Evolutionary conservation across 306 rosid species (phyloP), one percentile per base, ranked within the genome.

Genomic region (Cajanus cajan): DNA sequence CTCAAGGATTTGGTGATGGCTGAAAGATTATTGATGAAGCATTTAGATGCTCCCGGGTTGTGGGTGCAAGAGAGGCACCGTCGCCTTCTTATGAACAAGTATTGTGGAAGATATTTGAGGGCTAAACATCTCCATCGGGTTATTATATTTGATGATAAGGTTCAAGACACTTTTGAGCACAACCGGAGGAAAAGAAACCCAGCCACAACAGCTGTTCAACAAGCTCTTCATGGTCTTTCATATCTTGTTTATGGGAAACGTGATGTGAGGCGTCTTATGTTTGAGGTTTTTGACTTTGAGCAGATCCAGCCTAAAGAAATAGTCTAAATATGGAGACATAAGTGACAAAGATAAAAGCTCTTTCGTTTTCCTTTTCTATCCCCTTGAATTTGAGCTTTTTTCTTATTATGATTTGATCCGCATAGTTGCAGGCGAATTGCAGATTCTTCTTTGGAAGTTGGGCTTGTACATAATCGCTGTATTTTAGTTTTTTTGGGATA

Each of bases 61-160:
- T 95, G 99, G 99, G 59, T 93, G 43, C 94, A 89, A 65, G 93
- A 89, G 89, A 93, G 87, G 80, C 98, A 95, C 69, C 96, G 98
- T 40, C 87, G 97, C 33, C 22, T 88, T 80, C 83, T 95, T 1
- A 89, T 95, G 99, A 95, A 95, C 92, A 95, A 91, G 85, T 84
- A 79, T 63, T 95, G 98, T 36, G 96, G 97, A 59, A 86, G 94
- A 74, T 95, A 93, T 77, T 85, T 95, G 87, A 89, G 99, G 82
- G 93, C 82, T 59, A 93, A 86, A 85, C 85, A 75, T 78, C 96
- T 95, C 64, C 99, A 95, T 66, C 84, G 84, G 45, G 82, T 69
- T 36, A 74, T 87, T 76, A 85, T 88, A 64, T 95, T 82, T 11
- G 83, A 89, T 1, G 98, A 89, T 14, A 64, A 85, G 66, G 88